These are phyloP conservation scores for Wickerhamomyces pijperi DNA, from an alignment of 805 yeast genomes.

Conservation along the genomic window DNA sequence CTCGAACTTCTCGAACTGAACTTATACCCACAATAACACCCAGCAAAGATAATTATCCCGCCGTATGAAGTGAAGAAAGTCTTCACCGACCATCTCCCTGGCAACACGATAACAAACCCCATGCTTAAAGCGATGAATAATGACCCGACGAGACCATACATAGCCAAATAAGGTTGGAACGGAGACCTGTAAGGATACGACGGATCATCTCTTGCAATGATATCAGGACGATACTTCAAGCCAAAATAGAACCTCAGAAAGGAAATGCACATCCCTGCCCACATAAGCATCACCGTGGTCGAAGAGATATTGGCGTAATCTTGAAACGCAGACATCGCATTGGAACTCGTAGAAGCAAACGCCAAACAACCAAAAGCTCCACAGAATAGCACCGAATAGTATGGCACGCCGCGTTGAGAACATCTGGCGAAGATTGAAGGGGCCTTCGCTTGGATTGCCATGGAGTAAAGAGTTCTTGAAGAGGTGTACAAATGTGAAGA, in stretches of 20 bases:
- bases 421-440: constrained; percentile 50
- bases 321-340: constrained; percentile 54
- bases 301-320: constrained; percentile 58
- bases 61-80: constrained; percentile 60
- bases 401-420: constrained; percentile 58
- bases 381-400: constrained; percentile 52
- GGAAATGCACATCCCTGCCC: constrained; percentile 64
- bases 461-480: constrained; percentile 42
- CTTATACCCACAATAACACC: constrained; percentile 45
- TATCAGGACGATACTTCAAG: constrained; percentile 48
- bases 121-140: constrained; percentile 37
- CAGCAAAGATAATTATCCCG: constrained; percentile 39
- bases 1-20: constrained; percentile 46
- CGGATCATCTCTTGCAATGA: constrained; percentile 49
- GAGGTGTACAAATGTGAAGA: constrained; percentile 45
- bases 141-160: constrained; percentile 49
- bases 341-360: constrained; percentile 44
- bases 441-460: constrained; percentile 45
- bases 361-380: constrained; percentile 51
- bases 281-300: constrained; percentile 66
- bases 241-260: constrained; percentile 58
- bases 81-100: constrained; percentile 46
- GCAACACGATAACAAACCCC: constrained; percentile 54
- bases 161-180: constrained; percentile 58
- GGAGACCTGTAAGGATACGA: constrained; percentile 62